Conservation (phyloP, 83 land plant genomes). For the Larix sibirica region DNA sequence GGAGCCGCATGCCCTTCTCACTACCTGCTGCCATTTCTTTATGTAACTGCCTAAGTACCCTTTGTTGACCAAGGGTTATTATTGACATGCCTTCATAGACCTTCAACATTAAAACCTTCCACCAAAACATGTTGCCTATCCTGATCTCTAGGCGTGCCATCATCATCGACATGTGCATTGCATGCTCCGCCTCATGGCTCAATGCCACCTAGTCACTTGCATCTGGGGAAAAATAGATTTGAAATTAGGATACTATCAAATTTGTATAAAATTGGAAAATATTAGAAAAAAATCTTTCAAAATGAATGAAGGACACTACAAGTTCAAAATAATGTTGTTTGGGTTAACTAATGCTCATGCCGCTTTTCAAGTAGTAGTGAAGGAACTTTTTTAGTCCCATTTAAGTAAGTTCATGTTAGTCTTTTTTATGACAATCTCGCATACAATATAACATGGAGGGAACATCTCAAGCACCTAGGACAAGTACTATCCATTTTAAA, state of each 20-base stretch:
- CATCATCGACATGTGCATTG: too few species aligned
- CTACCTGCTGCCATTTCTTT: too few species aligned
- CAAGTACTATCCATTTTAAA: background rate
- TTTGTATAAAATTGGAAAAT: background rate
- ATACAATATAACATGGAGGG: background rate
- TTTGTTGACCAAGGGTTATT: too few species aligned
- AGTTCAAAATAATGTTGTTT: background rate
- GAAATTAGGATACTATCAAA: background rate
- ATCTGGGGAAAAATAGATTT: background rate
- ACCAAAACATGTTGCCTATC: too few species aligned
- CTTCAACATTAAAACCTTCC: too few species aligned
- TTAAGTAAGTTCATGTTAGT: background rate
- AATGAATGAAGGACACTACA: background rate
- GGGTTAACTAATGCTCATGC: background rate
- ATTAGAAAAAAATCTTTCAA: background rate
- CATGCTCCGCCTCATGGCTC: too few species aligned
- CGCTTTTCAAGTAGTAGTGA: background rate
- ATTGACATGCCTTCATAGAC: too few species aligned
- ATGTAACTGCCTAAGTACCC: too few species aligned
- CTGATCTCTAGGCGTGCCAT: too few species aligned
- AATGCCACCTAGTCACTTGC: too few species aligned
- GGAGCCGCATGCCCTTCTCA: too few species aligned
- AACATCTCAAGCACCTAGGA: background rate
- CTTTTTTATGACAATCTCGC: background rate
- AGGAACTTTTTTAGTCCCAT: background rate